Base-by-base conservation (phyloP, 2,329 filamentous ascomycete genomes). In the Aspergillus neoniger region DNA sequence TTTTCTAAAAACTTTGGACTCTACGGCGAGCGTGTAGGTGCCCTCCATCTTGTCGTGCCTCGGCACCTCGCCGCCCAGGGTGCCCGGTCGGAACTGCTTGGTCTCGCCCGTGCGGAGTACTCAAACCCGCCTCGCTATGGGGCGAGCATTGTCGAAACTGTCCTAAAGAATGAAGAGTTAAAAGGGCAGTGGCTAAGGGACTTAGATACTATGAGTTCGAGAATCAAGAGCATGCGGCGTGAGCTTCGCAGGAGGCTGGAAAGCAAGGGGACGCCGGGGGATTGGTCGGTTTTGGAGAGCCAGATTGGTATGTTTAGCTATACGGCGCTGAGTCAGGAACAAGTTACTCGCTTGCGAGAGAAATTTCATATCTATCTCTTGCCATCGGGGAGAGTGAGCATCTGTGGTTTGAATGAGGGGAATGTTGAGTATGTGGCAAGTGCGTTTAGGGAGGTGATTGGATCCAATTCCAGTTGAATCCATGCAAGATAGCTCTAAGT, bases 1-100 rank as follows among this genome's bases (percentile, higher is more conserved):
- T 85, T 84, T 61, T 78, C 83, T 4, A 85, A 85, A 70, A 82
- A 77, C 62, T 80, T 83, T 75, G 93, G 93, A 63, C 85, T 96
- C 17, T 96, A 96, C 74, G 92, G 92, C 69, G 90, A 96, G 83
- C 90, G 92, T 66, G 91, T 91, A 23, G 92, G 92, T 58, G 92
- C 89, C 81, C 92, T 96, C 84, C 92, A 96, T 80, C 44, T 49
- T 8, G 57, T 72, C 10, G 59, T 63, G n/a, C 58, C 60, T 0
- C 15, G 36, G 19, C 14, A 17, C 9, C 38, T 21, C 6, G 23
- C 47, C 3, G 57, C 57, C 2, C 17, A 54, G 19, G 62, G 61
- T 9, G 59, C 63, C 9, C 30, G 41, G 41, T 41, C 57, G 15
- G 32, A 62, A 3, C 23, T 67, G 12, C 49, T 44, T 15, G 19